These are phyloP conservation scores for Eimeria maxima DNA, from an alignment of 169 alveolate genomes.

Conservation along the genomic window DNA sequence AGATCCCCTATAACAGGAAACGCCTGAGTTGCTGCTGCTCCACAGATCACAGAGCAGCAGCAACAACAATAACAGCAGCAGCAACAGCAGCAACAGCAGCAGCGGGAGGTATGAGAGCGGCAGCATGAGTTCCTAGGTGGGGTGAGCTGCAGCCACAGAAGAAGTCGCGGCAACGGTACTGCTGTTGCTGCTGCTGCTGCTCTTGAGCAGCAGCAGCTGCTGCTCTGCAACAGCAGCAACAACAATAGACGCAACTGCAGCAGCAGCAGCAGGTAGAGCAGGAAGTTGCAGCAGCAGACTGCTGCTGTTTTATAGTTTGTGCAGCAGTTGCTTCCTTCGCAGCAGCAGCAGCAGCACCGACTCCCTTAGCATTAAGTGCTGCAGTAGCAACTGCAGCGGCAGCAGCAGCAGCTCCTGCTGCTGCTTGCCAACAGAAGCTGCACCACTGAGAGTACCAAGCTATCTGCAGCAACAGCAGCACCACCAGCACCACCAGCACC, in stretches of 20 bases:
- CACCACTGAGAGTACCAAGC: too few relatives aligned
- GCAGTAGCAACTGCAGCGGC: not conserved
- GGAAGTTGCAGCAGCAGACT: not conserved
- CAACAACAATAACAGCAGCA: not conserved
- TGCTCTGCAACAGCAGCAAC: not conserved
- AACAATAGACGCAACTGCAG: not conserved
- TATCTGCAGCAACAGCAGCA: constrained; percentile 12
- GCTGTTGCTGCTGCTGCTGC: not conserved
- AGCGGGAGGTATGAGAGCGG: not conserved
- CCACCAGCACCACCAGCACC: not conserved
- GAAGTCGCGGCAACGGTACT: not conserved
- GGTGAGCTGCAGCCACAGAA: not conserved
- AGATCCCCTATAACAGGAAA: not conserved
- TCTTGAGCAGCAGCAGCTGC: not conserved
- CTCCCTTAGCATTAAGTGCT: not conserved
- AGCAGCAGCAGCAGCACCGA: not conserved
- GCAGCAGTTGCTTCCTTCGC: too few relatives aligned
- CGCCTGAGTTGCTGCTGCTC: too few relatives aligned
- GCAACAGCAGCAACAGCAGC: not conserved
- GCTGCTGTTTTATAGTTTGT: not conserved
- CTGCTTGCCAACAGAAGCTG: too few relatives aligned
- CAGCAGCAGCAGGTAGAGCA: not conserved
- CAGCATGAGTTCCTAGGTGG: not conserved
- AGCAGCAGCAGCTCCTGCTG: not conserved
- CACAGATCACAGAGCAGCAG: not conserved